phyloP scores from a whole-genome alignment of 345 rosid genomes.

The Eucalyptus brandiana region DNA sequence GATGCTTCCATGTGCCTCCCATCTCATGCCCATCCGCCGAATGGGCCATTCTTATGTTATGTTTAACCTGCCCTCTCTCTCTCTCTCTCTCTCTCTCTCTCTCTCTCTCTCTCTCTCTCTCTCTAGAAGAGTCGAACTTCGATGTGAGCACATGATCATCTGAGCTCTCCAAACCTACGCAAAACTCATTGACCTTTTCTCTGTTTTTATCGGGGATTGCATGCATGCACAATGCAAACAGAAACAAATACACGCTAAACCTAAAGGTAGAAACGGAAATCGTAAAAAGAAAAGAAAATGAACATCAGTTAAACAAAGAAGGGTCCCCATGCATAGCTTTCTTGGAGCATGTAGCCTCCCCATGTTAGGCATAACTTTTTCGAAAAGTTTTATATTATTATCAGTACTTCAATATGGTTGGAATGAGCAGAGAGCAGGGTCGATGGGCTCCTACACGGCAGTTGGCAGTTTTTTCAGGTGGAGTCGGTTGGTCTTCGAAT shows the following conservation, averaged over 20 bases:
- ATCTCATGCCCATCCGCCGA: background rate
- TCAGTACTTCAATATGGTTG: background rate
- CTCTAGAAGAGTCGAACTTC: background rate
- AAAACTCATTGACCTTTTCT: background rate
- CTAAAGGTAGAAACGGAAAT: background rate
- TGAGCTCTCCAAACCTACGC: background rate
- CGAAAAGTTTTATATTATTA: background rate
- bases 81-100: background rate
- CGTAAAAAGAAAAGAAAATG: background rate
- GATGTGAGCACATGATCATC: background rate
- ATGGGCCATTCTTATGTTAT: background rate
- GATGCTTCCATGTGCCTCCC: background rate
- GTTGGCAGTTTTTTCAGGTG: constrained; percentile 36
- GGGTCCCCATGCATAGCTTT: background rate
- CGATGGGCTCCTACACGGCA: background rate
- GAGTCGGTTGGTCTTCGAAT: constrained; percentile 6
- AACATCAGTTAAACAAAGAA: background rate
- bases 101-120: background rate
- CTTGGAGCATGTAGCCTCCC: constrained; percentile 5
- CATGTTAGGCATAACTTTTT: background rate
- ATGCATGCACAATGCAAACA: background rate
- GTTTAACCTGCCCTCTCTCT: background rate
- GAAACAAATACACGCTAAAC: background rate
- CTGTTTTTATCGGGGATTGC: background rate
- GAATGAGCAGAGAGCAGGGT: background rate